Evolutionary conservation across 495 filamentous ascomycete species (phyloP), one percentile per base, ranked within the genome.

Genomic region (Aspergillus diversus): DNA sequence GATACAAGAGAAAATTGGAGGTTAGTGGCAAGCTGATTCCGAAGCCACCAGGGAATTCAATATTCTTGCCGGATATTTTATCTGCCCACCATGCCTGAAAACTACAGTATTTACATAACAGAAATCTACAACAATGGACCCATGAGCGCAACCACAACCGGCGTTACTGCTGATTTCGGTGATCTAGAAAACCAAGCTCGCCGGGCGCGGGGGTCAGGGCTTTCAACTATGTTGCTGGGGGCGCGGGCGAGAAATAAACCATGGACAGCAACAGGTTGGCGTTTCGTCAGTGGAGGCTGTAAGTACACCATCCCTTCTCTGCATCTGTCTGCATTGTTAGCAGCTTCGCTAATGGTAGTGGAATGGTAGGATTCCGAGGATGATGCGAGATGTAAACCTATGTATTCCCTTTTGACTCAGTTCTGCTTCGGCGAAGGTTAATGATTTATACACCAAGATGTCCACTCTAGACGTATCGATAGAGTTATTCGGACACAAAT

Each of bases 401-500:
- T 0, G 21, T 13, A 39, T 13, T 39, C 37, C 13, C 37, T 39
- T 39, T 13, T 39, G 7, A 7, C 13, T 13, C 3, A 39, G 13
- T 39, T 8, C 13, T 3, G 37, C 1, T 39, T 39, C 37, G 8
- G 7, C 4, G 37, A 39, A 39, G 37, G 37, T 39, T 39, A 39
- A 39, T 7, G 13, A 39, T 13, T 39, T 8, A 39, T 7, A 39
- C 37, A 13, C 8, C 1, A 39, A 39, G 37, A 39, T 39, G 37
- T 7, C 7, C 37, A 39, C 7, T 3, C 37, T 8, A 4, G 13
- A 13, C 13, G 13, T 39, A 7, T 39, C 37, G 37, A 3, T 39
- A 7, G 13, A 39, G 8, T 9, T 74, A 0, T 72, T 74, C 37
- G 69, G 70, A 4, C 57, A 74, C 2, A 49, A 63, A n/a, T 72